Percentiles rank a stretch among this genome's conserved stretches.
Conservation (phyloP, 2,329 filamentous ascomycete species). For the Pseudogymnoascus sp. region DNA sequence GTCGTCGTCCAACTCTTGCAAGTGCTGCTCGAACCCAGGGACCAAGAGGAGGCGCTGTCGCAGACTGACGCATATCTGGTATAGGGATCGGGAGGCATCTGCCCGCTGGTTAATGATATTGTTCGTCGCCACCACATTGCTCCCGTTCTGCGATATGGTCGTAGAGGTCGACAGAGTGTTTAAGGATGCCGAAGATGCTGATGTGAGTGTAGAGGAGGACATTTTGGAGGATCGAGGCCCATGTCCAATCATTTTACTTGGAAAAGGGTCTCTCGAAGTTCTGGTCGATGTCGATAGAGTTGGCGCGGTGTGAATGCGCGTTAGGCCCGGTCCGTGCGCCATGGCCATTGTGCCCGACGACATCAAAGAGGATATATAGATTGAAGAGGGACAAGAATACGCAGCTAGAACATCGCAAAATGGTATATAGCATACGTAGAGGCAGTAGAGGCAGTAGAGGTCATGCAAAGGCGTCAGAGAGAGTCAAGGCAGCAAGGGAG, state of each 20-base stretch:
- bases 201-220: constrained; percentile 38
- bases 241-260: constrained; percentile 15
- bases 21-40: constrained; percentile 69
- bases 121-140: constrained; percentile 65
- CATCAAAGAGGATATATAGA: not conserved
- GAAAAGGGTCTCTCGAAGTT: constrained; percentile 6
- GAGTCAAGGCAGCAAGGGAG: not conserved
- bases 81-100: constrained; percentile 83
- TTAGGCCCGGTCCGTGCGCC: constrained; percentile 9
- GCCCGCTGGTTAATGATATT: constrained; percentile 98
- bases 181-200: constrained; percentile 23
- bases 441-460: not conserved
- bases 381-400: not conserved
- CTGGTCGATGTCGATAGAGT: constrained; percentile 8
- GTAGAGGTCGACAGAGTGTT: constrained; percentile 27
- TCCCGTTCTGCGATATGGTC: constrained; percentile 38
- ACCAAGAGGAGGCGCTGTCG: constrained; percentile 76
- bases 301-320: constrained; percentile 9
- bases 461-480: not conserved
- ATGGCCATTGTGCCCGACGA: constrained; percentile 6
- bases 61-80: constrained; percentile 86
- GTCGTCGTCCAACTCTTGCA: constrained; percentile 64
- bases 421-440: not conserved
- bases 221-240: constrained; percentile 50
- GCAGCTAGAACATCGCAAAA: not conserved